Percentiles rank a stretch among this genome's conserved stretches.
Evolutionary conservation across 2,329 filamentous ascomycete genomes (phyloP).

Genomic region (Apiospora phragmitis): DNA sequence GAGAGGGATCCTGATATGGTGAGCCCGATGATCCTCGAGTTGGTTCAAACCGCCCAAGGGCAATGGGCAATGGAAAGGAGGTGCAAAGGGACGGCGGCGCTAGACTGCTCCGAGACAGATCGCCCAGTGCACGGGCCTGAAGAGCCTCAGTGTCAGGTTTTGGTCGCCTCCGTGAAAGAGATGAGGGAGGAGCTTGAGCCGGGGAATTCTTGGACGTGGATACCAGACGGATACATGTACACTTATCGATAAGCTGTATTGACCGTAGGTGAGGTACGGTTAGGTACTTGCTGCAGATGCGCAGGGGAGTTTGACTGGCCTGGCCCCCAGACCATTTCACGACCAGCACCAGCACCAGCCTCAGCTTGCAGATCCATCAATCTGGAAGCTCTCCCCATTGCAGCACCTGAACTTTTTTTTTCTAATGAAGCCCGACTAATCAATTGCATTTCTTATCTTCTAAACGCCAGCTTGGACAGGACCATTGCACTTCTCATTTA

Average conservation of each 20-base stretch:
- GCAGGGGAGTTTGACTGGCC: neutral
- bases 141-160: neutral
- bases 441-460: neutral
- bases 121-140: neutral
- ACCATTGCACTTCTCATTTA: neutral
- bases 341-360: neutral
- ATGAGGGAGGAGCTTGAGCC: neutral
- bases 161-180: neutral
- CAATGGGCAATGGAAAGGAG: constrained; percentile 10
- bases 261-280: neutral
- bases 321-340: neutral
- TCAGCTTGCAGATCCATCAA: neutral
- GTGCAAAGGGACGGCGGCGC: constrained; percentile 9
- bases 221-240: neutral
- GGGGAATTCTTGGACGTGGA: neutral
- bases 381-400: neutral
- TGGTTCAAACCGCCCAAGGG: constrained; percentile 1
- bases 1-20: constrained; percentile 4
- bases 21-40: constrained; percentile 4
- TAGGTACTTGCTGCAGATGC: neutral
- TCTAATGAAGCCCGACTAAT: neutral
- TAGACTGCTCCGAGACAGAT: constrained; percentile 10
- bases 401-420: neutral
- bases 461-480: neutral
- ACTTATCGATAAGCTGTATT: neutral